These are phyloP conservation scores for Aristolochia californica DNA, from an alignment of 164 flowering plant species.

Conservation along the genomic window DNA sequence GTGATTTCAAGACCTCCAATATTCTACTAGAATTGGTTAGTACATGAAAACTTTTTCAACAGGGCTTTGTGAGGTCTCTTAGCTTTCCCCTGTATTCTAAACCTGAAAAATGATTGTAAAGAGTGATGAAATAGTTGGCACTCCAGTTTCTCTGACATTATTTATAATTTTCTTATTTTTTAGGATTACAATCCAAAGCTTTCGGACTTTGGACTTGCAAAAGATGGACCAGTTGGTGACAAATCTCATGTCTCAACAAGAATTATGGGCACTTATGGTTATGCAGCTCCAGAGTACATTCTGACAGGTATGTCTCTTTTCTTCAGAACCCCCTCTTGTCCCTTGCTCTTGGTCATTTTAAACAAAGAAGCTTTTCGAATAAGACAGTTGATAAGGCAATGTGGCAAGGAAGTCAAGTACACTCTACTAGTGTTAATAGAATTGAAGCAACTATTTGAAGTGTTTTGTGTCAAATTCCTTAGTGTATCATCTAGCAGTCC, in stretches of 20 bases:
- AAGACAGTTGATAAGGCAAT: too few relatives aligned
- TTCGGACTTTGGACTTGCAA: constrained; percentile 86
- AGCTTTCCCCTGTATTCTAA: neutral
- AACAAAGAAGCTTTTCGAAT: too few relatives aligned
- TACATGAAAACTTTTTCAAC: constrained; percentile 4
- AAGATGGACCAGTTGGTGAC: constrained; percentile 86
- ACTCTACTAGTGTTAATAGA: too few relatives aligned
- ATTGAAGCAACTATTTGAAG: too few relatives aligned
- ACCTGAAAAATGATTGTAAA: neutral
- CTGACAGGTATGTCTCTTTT: constrained; percentile 52
- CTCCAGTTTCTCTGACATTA: too few relatives aligned
- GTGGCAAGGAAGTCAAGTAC: too few relatives aligned
- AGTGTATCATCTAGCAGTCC: too few relatives aligned
- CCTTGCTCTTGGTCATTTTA: neutral
- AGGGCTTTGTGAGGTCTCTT: neutral
- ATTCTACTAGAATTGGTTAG: constrained; percentile 77
- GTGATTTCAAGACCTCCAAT: constrained; percentile 91
- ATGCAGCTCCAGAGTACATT: constrained; percentile 85
- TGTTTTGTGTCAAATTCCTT: too few relatives aligned
- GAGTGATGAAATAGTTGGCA: too few relatives aligned
- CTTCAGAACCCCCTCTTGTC: neutral
- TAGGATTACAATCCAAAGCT: constrained; percentile 85
- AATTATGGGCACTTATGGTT: constrained; percentile 87
- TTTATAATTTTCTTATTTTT: neutral
- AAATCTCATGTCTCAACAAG: constrained; percentile 87